Evolutionary conservation across 495 filamentous ascomycete species (phyloP).

Genomic region (Astrocystis sublimbata): DNA sequence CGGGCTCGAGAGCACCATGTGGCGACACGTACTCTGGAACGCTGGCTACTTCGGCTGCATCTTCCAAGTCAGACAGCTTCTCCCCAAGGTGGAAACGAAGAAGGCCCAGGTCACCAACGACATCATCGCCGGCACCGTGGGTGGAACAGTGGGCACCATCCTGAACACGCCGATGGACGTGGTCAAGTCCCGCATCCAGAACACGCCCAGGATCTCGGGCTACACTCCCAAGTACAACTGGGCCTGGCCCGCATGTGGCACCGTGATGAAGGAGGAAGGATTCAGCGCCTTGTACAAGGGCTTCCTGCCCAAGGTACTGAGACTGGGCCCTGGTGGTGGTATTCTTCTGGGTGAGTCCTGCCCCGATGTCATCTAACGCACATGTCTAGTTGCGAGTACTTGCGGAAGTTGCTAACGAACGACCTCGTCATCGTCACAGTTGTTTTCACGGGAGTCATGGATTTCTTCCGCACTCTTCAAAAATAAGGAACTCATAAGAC

Average conservation of each 20-base stretch:
- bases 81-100: slow-evolving; percentile 81
- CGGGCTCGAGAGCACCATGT: slow-evolving; percentile 91
- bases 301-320: slow-evolving; percentile 91
- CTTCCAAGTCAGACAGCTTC: slow-evolving; percentile 83
- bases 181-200: slow-evolving; percentile 96
- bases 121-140: slow-evolving; percentile 79
- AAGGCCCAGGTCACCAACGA: slow-evolving; percentile 79
- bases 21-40: slow-evolving; percentile 98
- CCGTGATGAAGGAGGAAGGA: slow-evolving; percentile 90
- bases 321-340: slow-evolving; percentile 79
- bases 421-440: slow-evolving; percentile 62
- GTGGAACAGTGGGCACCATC: slow-evolving; percentile 90
- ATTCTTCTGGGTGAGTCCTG: slow-evolving; percentile 27
- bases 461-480: slow-evolving; percentile 63
- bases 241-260: slow-evolving; percentile 83
- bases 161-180: slow-evolving; percentile 98
- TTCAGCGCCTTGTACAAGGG: slow-evolving; percentile 94
- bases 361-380: neutral
- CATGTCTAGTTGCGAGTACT: slow-evolving; percentile 14
- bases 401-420: slow-evolving; percentile 22
- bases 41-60: slow-evolving; percentile 98
- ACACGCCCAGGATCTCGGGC: slow-evolving; percentile 78
- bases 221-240: slow-evolving; percentile 92
- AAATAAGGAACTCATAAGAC: slow-evolving; percentile 1
- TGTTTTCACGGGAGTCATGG: slow-evolving; percentile 91